Base-by-base conservation (phyloP, 2,329 filamentous ascomycete genomes). In the Tolypocladium pustulatum region DNA sequence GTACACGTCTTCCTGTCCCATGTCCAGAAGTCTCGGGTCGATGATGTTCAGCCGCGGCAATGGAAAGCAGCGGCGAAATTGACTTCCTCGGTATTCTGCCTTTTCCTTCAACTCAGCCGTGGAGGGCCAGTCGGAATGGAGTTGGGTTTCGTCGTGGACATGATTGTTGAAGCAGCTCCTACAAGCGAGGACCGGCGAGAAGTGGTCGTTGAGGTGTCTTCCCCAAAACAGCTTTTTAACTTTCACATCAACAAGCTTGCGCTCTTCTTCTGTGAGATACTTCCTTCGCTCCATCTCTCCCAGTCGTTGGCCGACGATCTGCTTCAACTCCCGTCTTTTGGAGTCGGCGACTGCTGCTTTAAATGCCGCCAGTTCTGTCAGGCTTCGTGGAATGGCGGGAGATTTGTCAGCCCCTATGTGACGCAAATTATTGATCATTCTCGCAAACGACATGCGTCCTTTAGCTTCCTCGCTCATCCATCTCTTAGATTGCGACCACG, bases 401-500 rank as follows among this genome's bases (percentile, higher is more conserved):
- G 74, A 76, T 15, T 69, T 68, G 53, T 69, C 67, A 2, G 69
- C 68, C n/a, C 69, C 65, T 56, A 74, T 70, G 54, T 72, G 68
- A 25, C 65, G 68, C 55, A 76, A 60, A 52, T 72, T 72, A n/a
- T 66, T 62, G 63, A 66, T 64, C 65, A 72, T 66, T 61, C 67
- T 75, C n/a, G 70, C 64, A 58, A 73, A 76, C 5, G 61, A 65
- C 36, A 62, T 65, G n/a, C 69, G 68, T 55, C 72, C 71, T 49
- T 66, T 68, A 25, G 68, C 69, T 43, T 68, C 66, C 12, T 66
- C 60, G 61, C 72, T 75, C n/a, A 69, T 64, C 74, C 74, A 76
- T 57, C 68, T 68, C 62, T 69, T 73, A 54, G 73, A 75, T 40
- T 74, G 71, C 17, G 72, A 68, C 73, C 73, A 75, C 25, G 66